Evolutionary conservation across 352 stramenopile species (phyloP), one percentile per base, ranked within the genome.

Genomic region (Phytophthora litchii): DNA sequence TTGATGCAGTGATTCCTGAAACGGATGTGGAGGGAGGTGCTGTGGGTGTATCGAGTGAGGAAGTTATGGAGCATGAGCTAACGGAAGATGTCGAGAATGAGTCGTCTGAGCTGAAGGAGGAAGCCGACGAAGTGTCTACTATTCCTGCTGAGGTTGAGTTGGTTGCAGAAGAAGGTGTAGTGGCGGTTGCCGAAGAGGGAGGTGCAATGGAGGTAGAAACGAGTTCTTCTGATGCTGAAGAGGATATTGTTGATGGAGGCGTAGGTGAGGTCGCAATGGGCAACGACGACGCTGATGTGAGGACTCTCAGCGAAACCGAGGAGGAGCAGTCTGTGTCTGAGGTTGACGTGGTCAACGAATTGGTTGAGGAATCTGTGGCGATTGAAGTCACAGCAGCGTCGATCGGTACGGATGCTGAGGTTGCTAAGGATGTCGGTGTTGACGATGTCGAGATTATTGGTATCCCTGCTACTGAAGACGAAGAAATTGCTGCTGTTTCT

Each of bases 321-420:
- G 35, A 2, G 27, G 59, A 50, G 16, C 29, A 47, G 9, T 45
- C 40, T 42, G 31, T 12, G 23, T 47, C 38, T 27, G 57, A 64
- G 19, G 29, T 60, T 48, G 45, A 40, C 1, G 0, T 60, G 14
- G 37, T 49, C 14, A 25, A 23, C 25, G 37, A 58, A 12, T 29
- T 58, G 16, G 51, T 4, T 31, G 62, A 60, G 14, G 27, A 43
- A 44, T 53, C 25, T 57, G 50, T 66, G 38, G 43, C 46, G 51
- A 60, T 67, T 44, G 42, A 64, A 60, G 67, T 21, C 50, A 41
- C 42, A 29, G 34, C 61, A 43, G n/a, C n/a, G 14, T 57, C 19
- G 21, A 23, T 50, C 38, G 45, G 57, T 23, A 40, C 10, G 1
- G 46, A 56, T 49, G 37, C 23, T 44, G 58, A 67, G 9, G 1